phyloP scores from a whole-genome alignment of 306 rosid species.

The Pyrus pyrifolia region DNA sequence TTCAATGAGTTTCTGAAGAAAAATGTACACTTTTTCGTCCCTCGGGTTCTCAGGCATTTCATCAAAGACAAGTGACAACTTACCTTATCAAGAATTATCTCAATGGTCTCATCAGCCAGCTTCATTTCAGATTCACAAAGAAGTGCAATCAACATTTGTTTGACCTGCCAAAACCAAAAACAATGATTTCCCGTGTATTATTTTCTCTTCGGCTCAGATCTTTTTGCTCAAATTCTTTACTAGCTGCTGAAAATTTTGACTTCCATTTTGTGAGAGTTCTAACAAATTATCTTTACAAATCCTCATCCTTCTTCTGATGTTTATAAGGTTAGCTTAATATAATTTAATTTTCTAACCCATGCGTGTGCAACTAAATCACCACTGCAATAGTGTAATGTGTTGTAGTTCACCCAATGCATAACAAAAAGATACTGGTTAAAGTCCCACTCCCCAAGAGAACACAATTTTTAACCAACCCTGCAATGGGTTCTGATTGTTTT shows the following conservation, averaged over 20 bases:
- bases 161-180: constrained; percentile 48
- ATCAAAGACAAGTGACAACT: neutral
- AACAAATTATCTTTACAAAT: neutral
- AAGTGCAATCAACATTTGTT: constrained; percentile 82
- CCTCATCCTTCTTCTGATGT: neutral
- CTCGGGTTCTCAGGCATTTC: neutral
- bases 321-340: neutral
- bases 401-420: neutral
- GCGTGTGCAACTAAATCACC: neutral
- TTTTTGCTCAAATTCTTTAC: neutral
- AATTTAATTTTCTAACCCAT: neutral
- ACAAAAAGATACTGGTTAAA: neutral
- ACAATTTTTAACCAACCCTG: neutral
- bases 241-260: neutral
- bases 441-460: neutral
- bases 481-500: neutral
- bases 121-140: constrained; percentile 78
- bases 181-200: neutral
- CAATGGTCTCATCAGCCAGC: constrained; percentile 73
- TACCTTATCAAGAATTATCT: constrained; percentile 70
- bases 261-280: neutral
- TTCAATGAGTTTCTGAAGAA: neutral
- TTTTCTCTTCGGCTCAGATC: neutral
- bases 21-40: neutral
- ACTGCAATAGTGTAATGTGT: neutral